Evolutionary conservation across 352 stramenopile genomes (phyloP), one percentile per base, ranked within the genome.

Genomic region (Phytophthora crassamura): DNA sequence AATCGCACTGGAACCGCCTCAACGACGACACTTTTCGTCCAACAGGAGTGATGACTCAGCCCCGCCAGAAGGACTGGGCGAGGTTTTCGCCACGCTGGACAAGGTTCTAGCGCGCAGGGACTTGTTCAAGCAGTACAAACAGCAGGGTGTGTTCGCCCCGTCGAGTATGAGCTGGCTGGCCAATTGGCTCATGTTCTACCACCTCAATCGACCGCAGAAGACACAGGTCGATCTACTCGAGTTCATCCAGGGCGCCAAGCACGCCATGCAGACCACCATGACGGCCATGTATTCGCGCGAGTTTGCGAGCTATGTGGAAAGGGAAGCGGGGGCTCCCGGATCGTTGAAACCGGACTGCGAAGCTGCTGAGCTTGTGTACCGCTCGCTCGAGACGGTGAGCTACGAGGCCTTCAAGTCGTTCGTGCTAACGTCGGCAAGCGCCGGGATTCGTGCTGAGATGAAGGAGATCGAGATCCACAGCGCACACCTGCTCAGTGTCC

Each of bases 151-250:
- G 18, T 75, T 72, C 41, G 49, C 61, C 8, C 55, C 61, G 8
- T 65, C 61, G 7, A 34, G 46, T 18, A 40, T 72, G 55, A 64
- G 47, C 45, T 59, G 49, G 50, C 5, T 72, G 34, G 57, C 34
- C 43, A 72, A 71, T 38, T 64, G 62, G 51, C 22, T 72, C 18
- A 61, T 74, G 59, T 74, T 74, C 36, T 74, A 69, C 69, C 62
- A 77, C 36, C 60, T 77, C 20, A 70, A 77, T 20, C 60, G 67
- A 34, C 69, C 59, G 32, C 61, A 65, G 20, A 40, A 64, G 18
- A 74, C 65, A 7, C 55, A 72, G n/a, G 15, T 74, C 36, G 65
- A 77, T 43, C 15, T 67, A 16, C 4, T 65, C 15, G 69, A 77
- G 55, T 77, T 77, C 47, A 38, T 74, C 14, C 48, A 69, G 42